phyloP scores from a whole-genome alignment of 2,329 filamentous ascomycete species.

The Aspergillus luchuensis region DNA sequence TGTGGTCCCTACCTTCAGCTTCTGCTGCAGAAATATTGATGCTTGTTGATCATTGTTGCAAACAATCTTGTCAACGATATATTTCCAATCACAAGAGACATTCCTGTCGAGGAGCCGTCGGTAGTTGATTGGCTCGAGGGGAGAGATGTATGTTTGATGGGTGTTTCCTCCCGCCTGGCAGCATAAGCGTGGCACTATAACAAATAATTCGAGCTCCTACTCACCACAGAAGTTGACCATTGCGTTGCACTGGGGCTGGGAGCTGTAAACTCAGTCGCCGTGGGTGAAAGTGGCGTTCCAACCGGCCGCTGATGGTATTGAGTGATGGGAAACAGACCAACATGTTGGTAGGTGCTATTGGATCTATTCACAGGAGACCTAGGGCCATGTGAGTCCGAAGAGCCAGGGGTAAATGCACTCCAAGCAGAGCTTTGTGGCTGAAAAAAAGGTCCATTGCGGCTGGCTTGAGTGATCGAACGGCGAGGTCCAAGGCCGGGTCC shows the following conservation, averaged over 20 bases:
- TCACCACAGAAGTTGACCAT: slow-evolving; percentile 54
- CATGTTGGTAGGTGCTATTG: slow-evolving; percentile 36
- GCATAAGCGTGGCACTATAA: slow-evolving; percentile 25
- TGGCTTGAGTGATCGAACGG: slow-evolving; percentile 35
- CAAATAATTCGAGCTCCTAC: slow-evolving; percentile 34
- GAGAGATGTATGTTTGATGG: slow-evolving; percentile 76
- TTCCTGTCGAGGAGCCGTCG: slow-evolving; percentile 92
- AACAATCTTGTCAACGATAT: slow-evolving; percentile 99
- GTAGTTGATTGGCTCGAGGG: slow-evolving; percentile 93
- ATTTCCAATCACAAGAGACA: slow-evolving; percentile 98
- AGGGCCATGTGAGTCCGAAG: slow-evolving; percentile 26
- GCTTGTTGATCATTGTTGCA: slow-evolving; percentile 99
- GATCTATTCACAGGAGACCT: slow-evolving; percentile 35
- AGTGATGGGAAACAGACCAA: slow-evolving; percentile 39
- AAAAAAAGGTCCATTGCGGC: slow-evolving; percentile 36
- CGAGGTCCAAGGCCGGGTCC: slow-evolving; percentile 29
- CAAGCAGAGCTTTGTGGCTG: slow-evolving; percentile 37
- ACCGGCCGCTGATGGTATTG: slow-evolving; percentile 59
- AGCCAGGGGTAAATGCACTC: slow-evolving; percentile 32
- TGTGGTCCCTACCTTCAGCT: slow-evolving; percentile 91
- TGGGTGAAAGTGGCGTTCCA: slow-evolving; percentile 69
- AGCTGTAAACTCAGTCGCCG: slow-evolving; percentile 73
- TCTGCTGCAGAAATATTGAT: slow-evolving; percentile 97
- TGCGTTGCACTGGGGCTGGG: slow-evolving; percentile 26
- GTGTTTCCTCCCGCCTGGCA: slow-evolving; percentile 48